Evolutionary conservation across 495 filamentous ascomycete species (phyloP), one percentile per base, ranked within the genome.

Genomic region (Bacidia gigantensis): DNA sequence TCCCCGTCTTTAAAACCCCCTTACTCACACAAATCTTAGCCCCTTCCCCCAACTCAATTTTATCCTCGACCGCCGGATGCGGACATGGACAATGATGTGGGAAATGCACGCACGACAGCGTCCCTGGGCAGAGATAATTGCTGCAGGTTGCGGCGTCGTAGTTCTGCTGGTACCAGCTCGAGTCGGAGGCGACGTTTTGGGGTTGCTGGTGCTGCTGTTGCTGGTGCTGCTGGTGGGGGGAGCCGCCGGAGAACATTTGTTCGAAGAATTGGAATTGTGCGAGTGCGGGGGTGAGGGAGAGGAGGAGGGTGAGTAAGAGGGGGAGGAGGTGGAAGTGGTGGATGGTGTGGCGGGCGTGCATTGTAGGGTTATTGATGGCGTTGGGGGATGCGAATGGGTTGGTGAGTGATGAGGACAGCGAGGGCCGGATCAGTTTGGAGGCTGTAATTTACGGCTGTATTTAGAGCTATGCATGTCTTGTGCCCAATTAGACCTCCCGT

Each of bases 21-120:
- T 81, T 88, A 23, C 81, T 86, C 2, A 84, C 74, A 65, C 89
- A 96, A 56, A 89, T 70, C 12, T 85, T 74, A 58, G 81, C 84
- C 10, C 89, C 89, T 11, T 90, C 84, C 14, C 80, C 84, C 29
- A 92, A 68, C 66, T 96, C 89, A 50, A 89, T 77, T 60, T 96
- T 96, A 60, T 96, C 87, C 63, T 94, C 85, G 43, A 85, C 74
- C 14, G 71, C 68, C 5, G 86, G 82, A 69, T 84, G 89, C 2
- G 87, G 72, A 66, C 89, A 96, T 5, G 89, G 89, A 64, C 89
- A 96, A 67, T 96, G 89, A 66, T 94, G 88, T 7, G 89, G 88
- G 73, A 93, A 87, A 62, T 86, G 80, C 1, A 96, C 89, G 70
- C 89, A 96, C 3, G 87, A 82, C 22, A 95, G 77, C 2, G 87